phyloP scores from a whole-genome alignment of 2,329 filamentous ascomycete genomes.

The Chalaropsis ovoidea region DNA sequence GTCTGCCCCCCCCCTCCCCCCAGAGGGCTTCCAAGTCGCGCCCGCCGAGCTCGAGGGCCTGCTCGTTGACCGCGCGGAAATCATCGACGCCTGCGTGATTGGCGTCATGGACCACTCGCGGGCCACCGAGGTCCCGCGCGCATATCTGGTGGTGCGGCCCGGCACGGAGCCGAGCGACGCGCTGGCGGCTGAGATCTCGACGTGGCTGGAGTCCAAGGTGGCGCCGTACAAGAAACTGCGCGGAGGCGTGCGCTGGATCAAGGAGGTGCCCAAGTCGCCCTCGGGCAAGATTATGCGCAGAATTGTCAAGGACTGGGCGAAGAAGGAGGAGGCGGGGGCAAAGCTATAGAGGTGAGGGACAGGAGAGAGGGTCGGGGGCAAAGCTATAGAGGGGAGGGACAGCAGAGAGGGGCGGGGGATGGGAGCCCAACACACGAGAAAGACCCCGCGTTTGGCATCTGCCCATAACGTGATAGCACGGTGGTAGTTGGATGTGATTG shows the following conservation, averaged over 20 bases:
- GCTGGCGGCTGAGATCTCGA: conserved; percentile 32
- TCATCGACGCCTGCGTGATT: conserved; percentile 54
- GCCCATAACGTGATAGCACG: not conserved
- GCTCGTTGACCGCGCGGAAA: conserved; percentile 37
- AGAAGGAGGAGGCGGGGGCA: conserved; percentile 27
- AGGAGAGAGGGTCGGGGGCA: not conserved
- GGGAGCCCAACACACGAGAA: too few species aligned
- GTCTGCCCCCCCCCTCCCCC: conserved; percentile 24
- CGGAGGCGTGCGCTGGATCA: conserved; percentile 58
- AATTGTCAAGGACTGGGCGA: conserved; percentile 41
- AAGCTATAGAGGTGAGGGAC: conserved; percentile 37
- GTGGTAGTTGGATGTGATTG: not conserved
- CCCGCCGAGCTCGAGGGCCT: conserved; percentile 54
- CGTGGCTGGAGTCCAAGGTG: conserved; percentile 46
- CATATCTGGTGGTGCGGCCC: conserved; percentile 33
- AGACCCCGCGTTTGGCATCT: too few species aligned
- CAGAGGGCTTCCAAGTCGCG: conserved; percentile 57
- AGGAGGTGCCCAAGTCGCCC: conserved; percentile 60
- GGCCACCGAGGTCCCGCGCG: conserved; percentile 57
- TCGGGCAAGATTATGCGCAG: conserved; percentile 42
- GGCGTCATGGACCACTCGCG: conserved; percentile 49
- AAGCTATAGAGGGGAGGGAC: not conserved
- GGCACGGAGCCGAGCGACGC: conserved; percentile 34
- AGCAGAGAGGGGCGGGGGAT: too few species aligned
- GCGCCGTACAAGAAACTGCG: conserved; percentile 57